These are phyloP conservation scores for Metrosideros polymorpha DNA, from an alignment of 441 rosid genomes.

Conservation along the genomic window DNA sequence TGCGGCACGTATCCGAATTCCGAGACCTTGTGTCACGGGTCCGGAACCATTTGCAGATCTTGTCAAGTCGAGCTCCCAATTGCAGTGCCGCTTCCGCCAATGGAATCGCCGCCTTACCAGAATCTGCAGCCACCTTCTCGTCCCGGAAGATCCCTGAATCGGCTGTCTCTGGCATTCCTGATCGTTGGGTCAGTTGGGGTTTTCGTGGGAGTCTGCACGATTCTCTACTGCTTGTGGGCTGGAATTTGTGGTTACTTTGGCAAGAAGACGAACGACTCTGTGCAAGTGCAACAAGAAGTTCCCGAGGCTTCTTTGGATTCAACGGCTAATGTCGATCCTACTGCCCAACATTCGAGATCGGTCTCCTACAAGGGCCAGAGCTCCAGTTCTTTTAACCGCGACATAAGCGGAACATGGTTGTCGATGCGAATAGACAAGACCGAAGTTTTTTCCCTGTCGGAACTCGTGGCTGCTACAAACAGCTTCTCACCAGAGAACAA, in stretches of 20 bases:
- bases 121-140: not conserved
- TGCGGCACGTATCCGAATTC: slow-evolving; percentile 53
- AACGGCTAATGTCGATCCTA: slow-evolving; percentile 18
- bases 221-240: slow-evolving; percentile 61
- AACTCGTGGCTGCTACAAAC: slow-evolving; percentile 68
- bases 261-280: slow-evolving; percentile 57
- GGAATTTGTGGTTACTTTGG: slow-evolving; percentile 47
- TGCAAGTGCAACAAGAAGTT: slow-evolving; percentile 39
- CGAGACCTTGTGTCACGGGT: slow-evolving; percentile 37
- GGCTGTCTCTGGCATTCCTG: slow-evolving; percentile 40
- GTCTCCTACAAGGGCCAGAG: slow-evolving; percentile 54
- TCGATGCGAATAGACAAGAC: slow-evolving; percentile 53
- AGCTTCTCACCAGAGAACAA: slow-evolving; percentile 57
- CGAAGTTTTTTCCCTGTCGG: slow-evolving; percentile 51
- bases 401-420: slow-evolving; percentile 70
- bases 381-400: slow-evolving; percentile 52
- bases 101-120: not conserved
- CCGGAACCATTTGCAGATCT: slow-evolving; percentile 40
- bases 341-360: slow-evolving; percentile 30
- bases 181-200: slow-evolving; percentile 69
- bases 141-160: not conserved
- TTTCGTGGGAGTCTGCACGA: slow-evolving; percentile 44
- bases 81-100: slow-evolving; percentile 31
- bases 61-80: slow-evolving; percentile 37
- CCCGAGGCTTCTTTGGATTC: slow-evolving; percentile 31